Evolutionary conservation across 83 land plant genomes (phyloP).

Genomic region (Picea abies): DNA sequence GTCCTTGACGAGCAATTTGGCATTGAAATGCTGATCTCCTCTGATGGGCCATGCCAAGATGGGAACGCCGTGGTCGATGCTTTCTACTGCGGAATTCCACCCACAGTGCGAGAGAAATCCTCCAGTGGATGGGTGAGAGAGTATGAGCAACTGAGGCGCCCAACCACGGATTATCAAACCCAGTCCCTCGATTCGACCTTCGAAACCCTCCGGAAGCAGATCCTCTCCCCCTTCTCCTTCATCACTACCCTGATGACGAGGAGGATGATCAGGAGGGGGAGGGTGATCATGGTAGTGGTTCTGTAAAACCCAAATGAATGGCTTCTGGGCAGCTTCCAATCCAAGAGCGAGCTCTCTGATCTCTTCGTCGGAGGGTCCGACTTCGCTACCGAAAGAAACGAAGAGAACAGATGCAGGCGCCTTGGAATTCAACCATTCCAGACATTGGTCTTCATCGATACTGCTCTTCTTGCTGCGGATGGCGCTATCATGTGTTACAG

Average conservation of each 20-base stretch:
- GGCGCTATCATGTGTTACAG: slow-evolving; percentile 31
- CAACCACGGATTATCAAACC: slow-evolving; percentile 59
- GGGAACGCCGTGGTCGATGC: slow-evolving; percentile 50
- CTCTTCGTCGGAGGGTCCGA: slow-evolving; percentile 26
- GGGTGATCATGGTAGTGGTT: too few species aligned
- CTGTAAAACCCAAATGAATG: slow-evolving; percentile 62
- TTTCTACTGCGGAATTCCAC: slow-evolving; percentile 72
- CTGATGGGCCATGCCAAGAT: slow-evolving; percentile 61
- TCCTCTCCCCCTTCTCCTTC: too few species aligned
- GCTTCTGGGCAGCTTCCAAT: slow-evolving; percentile 27
- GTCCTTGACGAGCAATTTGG: neutral
- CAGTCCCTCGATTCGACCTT: slow-evolving; percentile 25
- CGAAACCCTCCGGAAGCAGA: slow-evolving; percentile 37
- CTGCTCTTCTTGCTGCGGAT: slow-evolving; percentile 26
- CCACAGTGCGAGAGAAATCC: slow-evolving; percentile 69
- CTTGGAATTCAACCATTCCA: slow-evolving; percentile 36
- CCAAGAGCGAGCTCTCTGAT: slow-evolving; percentile 43
- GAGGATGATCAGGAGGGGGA: too few species aligned
- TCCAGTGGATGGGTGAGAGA: slow-evolving; percentile 60
- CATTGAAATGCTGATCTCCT: slow-evolving; percentile 43
- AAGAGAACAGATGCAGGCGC: slow-evolving; percentile 45
- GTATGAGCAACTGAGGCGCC: slow-evolving; percentile 71
- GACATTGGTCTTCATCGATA: slow-evolving; percentile 34
- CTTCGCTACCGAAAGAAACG: slow-evolving; percentile 50
- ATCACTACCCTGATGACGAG: too few species aligned